Evolutionary conservation across 1,139 yeast species (phyloP), one percentile per base, ranked within the genome.

Genomic region (Magnusiomyces magnusii): DNA sequence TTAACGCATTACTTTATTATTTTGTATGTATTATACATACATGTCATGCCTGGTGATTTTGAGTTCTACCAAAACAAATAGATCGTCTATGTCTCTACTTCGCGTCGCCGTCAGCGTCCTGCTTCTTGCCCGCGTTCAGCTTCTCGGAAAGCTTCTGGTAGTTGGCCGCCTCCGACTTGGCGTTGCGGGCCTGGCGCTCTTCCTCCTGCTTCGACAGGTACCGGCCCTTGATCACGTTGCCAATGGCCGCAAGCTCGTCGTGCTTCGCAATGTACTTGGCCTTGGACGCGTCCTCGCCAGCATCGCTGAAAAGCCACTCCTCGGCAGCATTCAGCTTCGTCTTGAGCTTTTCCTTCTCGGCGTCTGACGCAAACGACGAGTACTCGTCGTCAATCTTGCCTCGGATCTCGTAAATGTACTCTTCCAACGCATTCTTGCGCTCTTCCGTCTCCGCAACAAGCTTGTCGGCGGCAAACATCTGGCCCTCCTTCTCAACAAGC

Each of bases 391-490:
- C 97, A 71, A 95, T 82, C 80, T 95, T 93, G 74, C 96, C 96
- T 80, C 99, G 89, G 76, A 93, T 85, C 70, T 90, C 96, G 79
- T 93, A 93, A 71, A 95, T 93, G 83, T 93, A 93, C 80, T 93
- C 99, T 81, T 93, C 99, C 65, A 95, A 83, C 67, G 97, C 95
- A 75, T 93, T 93, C 88, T 93, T 93, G 78, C 92, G 90, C 79
- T 93, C 98, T 80, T 93, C 99, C 67, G 99, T 95, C 79, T 93
- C 98, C 68, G 96, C 96, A 67, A 93, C 97, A 69, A 93, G 85
- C 80, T 91, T 93, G 78, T 95, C 99, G 73, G 86, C 92, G 73
- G 90, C 83, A 65, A 83, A 81, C 85, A 93, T 78, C 73, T 87
- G 81, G 71, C 84, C 83, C 80, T 93, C 99, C 75, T 79, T 79